Evolutionary conservation across 371 early-diverging fungal genomes (phyloP), one percentile per base, ranked within the genome.

Genomic region (Sporodiniella umbellata): DNA sequence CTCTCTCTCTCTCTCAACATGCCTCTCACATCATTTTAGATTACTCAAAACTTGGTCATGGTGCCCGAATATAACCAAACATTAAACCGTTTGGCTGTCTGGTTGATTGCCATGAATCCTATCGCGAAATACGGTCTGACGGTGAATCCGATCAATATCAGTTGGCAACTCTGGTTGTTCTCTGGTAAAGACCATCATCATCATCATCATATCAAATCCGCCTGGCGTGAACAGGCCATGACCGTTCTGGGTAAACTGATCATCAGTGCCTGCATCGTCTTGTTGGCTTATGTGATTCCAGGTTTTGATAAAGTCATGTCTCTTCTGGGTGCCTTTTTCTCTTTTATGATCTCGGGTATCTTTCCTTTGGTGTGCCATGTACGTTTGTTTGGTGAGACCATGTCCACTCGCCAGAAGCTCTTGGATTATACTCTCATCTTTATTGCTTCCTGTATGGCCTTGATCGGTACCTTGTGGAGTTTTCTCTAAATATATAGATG

Each of bases 51-150:
- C 61, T 58, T 90, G 7, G 72, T 85, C 12, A 19, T 56, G 18
- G 69, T 81, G 22, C 78, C 82, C 8, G 69, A 66, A 17, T 86
- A 82, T 54, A 72, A 69, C 50, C 69, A 67, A 45, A 40, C 66
- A 7, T 54, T 87, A n/a, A 87, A 80, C 31, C 54, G 72, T 2
- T 42, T 83, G 8, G 81, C 80, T 8, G 56, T 88, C 14, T 78
- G 69, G 60, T 64, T 87, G 6, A 69, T 88, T 33, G 86, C 84
- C 1, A 47, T 88, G 43, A 87, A 87, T 45, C 88, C 90, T 0
- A 61, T 84, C 30, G 80, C 87, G 11, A 89, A 90, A 54, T 90
- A 80, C 49, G 83, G 84, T 1, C 60, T 90, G n/a, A 72, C 78
- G 7, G 33, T 86, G 10, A 72, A 70, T 10, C 90, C 90, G 2